Percentiles rank a stretch among this genome's conserved stretches.
These are phyloP conservation scores for Fusarium sp. DNA, from an alignment of 2,329 filamentous ascomycete genomes.

Conservation along the genomic window DNA sequence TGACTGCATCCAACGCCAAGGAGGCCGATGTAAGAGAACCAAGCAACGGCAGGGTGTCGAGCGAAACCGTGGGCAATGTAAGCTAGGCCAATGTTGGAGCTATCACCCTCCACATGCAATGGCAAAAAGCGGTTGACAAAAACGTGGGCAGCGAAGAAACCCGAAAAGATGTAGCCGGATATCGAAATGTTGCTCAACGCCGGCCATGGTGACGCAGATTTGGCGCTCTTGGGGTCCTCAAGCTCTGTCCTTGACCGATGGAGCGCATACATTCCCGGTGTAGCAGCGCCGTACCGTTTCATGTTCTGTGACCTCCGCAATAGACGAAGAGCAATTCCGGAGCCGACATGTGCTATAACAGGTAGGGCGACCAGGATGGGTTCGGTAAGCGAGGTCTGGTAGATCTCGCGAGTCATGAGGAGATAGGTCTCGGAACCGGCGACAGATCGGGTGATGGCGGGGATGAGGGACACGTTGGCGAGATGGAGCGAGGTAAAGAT, in stretches of 20 bases:
- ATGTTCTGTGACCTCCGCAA: slow-evolving; percentile 79
- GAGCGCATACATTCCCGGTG: slow-evolving; percentile 61
- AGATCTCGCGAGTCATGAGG: slow-evolving; percentile 90
- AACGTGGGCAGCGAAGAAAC: slow-evolving; percentile 77
- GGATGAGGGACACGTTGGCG: slow-evolving; percentile 84
- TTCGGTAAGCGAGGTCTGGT: slow-evolving; percentile 86
- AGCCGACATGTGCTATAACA: slow-evolving; percentile 78
- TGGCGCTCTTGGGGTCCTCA: slow-evolving; percentile 34
- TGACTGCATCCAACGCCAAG: slow-evolving; percentile 78
- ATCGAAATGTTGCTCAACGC: slow-evolving; percentile 75
- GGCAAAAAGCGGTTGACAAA: slow-evolving; percentile 83
- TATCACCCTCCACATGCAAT: slow-evolving; percentile 82
- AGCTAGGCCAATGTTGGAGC: slow-evolving; percentile 84
- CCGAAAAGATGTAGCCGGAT: slow-evolving; percentile 77
- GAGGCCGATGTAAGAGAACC: slow-evolving; percentile 75
- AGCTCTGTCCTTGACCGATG: slow-evolving; percentile 48
- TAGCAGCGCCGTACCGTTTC: slow-evolving; percentile 79
- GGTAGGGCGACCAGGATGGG: slow-evolving; percentile 83
- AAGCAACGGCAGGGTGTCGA: slow-evolving; percentile 74
- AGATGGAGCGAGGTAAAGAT: slow-evolving; percentile 83
- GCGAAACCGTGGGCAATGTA: slow-evolving; percentile 90
- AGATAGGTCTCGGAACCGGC: slow-evolving; percentile 85
- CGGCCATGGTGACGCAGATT: slow-evolving; percentile 69
- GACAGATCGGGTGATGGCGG: slow-evolving; percentile 78
- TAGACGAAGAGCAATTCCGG: slow-evolving; percentile 82